phyloP scores from a whole-genome alignment of 495 filamentous ascomycete species.

The Neurospora sp. region DNA sequence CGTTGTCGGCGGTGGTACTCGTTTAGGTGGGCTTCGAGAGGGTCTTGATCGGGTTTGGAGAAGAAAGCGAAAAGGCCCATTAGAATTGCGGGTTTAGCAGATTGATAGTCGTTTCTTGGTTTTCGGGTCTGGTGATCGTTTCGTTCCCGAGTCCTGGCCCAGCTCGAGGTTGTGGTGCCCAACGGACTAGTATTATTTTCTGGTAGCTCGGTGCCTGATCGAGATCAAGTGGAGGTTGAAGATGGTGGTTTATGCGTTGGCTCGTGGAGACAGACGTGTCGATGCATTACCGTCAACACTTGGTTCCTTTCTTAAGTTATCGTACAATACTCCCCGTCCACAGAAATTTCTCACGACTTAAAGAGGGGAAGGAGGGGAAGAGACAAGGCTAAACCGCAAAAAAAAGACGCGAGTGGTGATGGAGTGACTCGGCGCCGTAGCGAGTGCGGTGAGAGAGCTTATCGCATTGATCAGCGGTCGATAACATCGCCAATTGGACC shows the following conservation, averaged over 20 bases:
- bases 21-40: not conserved
- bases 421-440: not conserved
- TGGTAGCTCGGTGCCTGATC: not conserved
- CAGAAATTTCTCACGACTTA: not conserved
- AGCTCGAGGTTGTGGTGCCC: not conserved
- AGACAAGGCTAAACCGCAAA: not conserved
- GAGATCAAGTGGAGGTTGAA: not conserved
- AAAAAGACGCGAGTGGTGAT: not conserved
- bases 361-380: not conserved
- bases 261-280: not conserved
- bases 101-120: not conserved
- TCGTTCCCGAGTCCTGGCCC: not conserved
- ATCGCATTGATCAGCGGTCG: not conserved
- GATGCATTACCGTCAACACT: not conserved
- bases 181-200: not conserved
- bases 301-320: not conserved
- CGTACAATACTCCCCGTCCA: not conserved
- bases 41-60: not conserved
- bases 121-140: not conserved
- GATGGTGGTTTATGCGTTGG: not conserved
- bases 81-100: not conserved
- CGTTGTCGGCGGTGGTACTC: not conserved
- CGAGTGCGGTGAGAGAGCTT: not conserved
- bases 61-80: not conserved
- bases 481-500: not conserved